These are phyloP conservation scores for Saraca asoca DNA, from an alignment of 331 rosid genomes.

Conservation along the genomic window DNA sequence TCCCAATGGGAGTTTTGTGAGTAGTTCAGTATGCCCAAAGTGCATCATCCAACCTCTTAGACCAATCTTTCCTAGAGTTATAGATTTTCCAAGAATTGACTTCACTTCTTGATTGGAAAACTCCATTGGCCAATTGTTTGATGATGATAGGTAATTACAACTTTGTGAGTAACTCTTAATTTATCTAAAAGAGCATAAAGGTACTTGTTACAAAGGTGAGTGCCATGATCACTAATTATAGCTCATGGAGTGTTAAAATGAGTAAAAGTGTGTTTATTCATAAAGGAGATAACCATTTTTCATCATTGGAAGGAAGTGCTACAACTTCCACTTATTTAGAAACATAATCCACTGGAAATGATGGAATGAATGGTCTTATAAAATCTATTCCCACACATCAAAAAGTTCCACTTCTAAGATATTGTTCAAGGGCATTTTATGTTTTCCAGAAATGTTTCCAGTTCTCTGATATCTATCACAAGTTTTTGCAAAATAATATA, in stretches of 20 bases:
- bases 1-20: not conserved
- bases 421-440: not conserved
- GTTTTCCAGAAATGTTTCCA: not conserved
- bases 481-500: rapidly evolving
- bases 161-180: no score
- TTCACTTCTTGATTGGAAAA: not conserved
- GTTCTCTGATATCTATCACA: not conserved
- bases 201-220: not conserved
- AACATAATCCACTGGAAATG: not conserved
- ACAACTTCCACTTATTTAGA: not conserved
- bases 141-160: no score
- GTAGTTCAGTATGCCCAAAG: not conserved
- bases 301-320: not conserved
- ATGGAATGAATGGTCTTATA: not conserved
- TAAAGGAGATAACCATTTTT: not conserved
- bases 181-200: not conserved
- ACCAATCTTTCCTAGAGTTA: not conserved
- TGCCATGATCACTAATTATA: not conserved
- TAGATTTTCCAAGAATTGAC: not conserved
- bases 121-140: not conserved
- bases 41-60: not conserved
- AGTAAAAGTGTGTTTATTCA: no score
- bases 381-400: not conserved
- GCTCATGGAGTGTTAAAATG: not conserved
- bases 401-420: no score